A percentile compares a stretch with the other conserved stretches of the same genome.
Evolutionary conservation across 2,329 filamentous ascomycete species (phyloP).

Genomic region (Alternaria sp.): DNA sequence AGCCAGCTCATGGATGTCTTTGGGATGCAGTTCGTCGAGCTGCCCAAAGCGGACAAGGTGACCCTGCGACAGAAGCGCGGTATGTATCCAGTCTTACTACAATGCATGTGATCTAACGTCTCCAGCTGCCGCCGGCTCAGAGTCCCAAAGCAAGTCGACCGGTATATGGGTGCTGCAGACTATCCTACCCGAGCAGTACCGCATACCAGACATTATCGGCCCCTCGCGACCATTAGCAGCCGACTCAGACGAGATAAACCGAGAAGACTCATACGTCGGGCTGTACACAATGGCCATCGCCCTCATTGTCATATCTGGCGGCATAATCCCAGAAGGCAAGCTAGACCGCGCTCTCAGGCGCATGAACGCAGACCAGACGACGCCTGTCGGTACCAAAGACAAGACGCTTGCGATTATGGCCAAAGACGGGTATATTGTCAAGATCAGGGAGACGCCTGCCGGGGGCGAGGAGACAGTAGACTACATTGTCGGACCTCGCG

Average conservation of each 20-base stretch:
- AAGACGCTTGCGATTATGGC: constrained; percentile 75
- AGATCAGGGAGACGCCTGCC: constrained; percentile 69
- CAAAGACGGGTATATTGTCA: constrained; percentile 83
- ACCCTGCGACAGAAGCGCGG: constrained; percentile 81
- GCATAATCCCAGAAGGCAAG: constrained; percentile 76
- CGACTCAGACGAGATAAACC: constrained; percentile 55
- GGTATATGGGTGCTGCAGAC: constrained; percentile 80
- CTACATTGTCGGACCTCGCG: constrained; percentile 84
- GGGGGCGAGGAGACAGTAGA: constrained; percentile 80
- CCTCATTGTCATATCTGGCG: constrained; percentile 74
- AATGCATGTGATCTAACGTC: neutral
- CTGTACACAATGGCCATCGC: constrained; percentile 82
- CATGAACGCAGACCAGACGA: constrained; percentile 76
- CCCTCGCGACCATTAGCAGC: constrained; percentile 70
- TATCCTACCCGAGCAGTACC: constrained; percentile 71
- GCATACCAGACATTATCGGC: constrained; percentile 67
- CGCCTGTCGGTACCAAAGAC: constrained; percentile 76
- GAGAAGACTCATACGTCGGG: constrained; percentile 80
- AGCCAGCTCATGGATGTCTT: constrained; percentile 72
- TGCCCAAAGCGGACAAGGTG: constrained; percentile 80
- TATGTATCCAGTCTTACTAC: constrained; percentile 42
- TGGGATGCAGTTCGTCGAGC: constrained; percentile 90
- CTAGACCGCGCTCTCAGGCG: constrained; percentile 76
- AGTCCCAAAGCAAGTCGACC: constrained; percentile 58
- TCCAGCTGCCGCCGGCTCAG: constrained; percentile 61